Base-by-base conservation (phyloP, 495 filamentous ascomycete genomes). In the Penicillium silybi region DNA sequence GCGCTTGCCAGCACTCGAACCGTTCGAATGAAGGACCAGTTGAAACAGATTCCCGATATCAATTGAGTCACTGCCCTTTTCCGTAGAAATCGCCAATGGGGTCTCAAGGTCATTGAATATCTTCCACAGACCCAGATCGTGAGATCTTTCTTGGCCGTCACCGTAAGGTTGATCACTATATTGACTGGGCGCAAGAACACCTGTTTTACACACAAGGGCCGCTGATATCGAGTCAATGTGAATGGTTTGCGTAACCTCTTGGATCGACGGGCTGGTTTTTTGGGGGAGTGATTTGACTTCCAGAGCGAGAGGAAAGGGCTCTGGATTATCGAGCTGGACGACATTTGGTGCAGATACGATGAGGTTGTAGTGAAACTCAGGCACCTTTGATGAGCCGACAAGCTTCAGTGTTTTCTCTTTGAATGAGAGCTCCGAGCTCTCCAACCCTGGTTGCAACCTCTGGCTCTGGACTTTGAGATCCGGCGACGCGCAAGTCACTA, bases 351-450 rank as follows among this genome's bases (percentile, higher is more conserved):
- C 15, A 4, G 23, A 10, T 23, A 20, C 29, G n/a, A 19, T 40
- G 18, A 52, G 2, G 1, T 23, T 15, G 20, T 42, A 53, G 9
- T 29, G 27, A 18, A 52, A 50, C 6, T 42, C 19, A n/a, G 57
- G 57, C 11, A 60, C 49, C 13, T 41, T 56, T 3, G 57, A 60
- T 3, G 53, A 53, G 19, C 41, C 44, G 34, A 60, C 46, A 22
- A 60, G 27, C 20, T 56, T 56, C 1, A 29, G 23, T 9, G 46
- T 44, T 19, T 53, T 52, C 29, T 56, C 39, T 19, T 44, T 52
- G 35, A 56, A 13, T 1, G 48, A 49, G 20, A 60, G 48, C 6
- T 43, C 38, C 1, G 48, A 40, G 11, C 39, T 22, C 17, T 52
- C 32, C 53, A 56, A 50, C 2, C 49, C 57, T 9, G 52, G 53